Evolutionary conservation across 1,284 basidiomycete species (phyloP).

Genomic region (Fomitopsis betulina): DNA sequence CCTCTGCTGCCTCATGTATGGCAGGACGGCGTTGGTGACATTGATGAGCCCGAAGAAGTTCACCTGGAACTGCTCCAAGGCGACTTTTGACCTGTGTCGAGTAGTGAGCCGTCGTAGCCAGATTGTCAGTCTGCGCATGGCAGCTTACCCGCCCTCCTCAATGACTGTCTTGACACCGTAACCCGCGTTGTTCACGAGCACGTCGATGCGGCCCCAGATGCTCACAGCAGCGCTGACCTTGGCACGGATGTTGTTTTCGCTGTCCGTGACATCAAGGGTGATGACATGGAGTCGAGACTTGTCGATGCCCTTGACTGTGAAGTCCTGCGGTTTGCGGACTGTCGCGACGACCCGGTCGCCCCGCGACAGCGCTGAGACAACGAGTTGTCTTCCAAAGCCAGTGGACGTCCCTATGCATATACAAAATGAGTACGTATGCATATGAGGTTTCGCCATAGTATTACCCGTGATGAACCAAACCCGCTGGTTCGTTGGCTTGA

Average conservation of each 20-base stretch:
- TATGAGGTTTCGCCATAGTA: neutral
- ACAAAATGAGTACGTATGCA: neutral
- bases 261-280: constrained; percentile 35
- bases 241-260: constrained; percentile 26
- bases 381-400: constrained; percentile 53
- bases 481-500: neutral
- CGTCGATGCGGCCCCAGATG: constrained; percentile 50
- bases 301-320: constrained; percentile 19
- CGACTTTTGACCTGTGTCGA: neutral
- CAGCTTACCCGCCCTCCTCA: constrained; percentile 33
- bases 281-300: constrained; percentile 26
- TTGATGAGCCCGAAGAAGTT: constrained; percentile 30
- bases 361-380: constrained; percentile 39
- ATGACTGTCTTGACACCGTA: constrained; percentile 29
- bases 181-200: constrained; percentile 59
- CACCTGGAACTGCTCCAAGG: constrained; percentile 18
- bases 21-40: constrained; percentile 27
- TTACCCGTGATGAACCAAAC: constrained; percentile 1
- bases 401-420: constrained; percentile 45
- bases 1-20: constrained; percentile 26
- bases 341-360: constrained; percentile 50
- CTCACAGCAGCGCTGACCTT: constrained; percentile 37
- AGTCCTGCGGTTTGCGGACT: constrained; percentile 31
- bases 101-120: constrained; percentile 17
- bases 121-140: neutral